A percentile compares a stretch with the other conserved stretches of the same genome.
These are phyloP conservation scores for Pseudogymnoascus sp. DNA, from an alignment of 2,329 filamentous ascomycete species.

Conservation along the genomic window DNA sequence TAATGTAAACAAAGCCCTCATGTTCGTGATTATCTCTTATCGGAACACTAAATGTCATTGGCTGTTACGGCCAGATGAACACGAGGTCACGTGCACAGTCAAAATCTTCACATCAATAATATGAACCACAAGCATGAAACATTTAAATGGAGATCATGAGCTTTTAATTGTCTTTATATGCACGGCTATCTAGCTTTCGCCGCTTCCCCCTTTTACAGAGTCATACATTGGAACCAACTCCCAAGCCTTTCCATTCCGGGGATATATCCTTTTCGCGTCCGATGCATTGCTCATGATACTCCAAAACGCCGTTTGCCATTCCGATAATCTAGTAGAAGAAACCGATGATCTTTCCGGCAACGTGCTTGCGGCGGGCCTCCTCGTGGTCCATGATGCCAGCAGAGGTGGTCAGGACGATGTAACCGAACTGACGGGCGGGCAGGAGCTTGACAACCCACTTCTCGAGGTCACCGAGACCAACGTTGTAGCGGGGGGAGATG, in stretches of 20 bases:
- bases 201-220: conserved; percentile 10
- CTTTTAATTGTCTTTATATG: conserved; percentile 28
- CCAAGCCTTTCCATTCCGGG: conserved; percentile 3
- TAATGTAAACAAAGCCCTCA: neutral
- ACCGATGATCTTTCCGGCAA: conserved; percentile 97
- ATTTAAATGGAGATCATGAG: conserved; percentile 22
- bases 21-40: neutral
- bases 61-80: neutral
- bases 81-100: neutral
- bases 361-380: conserved; percentile 98
- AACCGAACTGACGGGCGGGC: conserved; percentile 99
- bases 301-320: conserved; percentile 20
- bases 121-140: neutral
- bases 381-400: conserved; percentile 99
- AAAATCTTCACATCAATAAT: neutral
- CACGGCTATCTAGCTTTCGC: conserved; percentile 26
- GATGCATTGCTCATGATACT: conserved; percentile 24
- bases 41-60: neutral
- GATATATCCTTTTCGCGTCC: conserved; percentile 18
- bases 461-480: conserved; percentile 94
- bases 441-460: conserved; percentile 99
- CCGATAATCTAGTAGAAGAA: conserved; percentile 85
- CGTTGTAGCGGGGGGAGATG: conserved; percentile 99
- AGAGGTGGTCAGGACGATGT: conserved; percentile 97
- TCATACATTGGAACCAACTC: conserved; percentile 5